Evolutionary conservation across 108 stramenopile species (phyloP).

Genomic region (Cyclotella kingstonii): DNA sequence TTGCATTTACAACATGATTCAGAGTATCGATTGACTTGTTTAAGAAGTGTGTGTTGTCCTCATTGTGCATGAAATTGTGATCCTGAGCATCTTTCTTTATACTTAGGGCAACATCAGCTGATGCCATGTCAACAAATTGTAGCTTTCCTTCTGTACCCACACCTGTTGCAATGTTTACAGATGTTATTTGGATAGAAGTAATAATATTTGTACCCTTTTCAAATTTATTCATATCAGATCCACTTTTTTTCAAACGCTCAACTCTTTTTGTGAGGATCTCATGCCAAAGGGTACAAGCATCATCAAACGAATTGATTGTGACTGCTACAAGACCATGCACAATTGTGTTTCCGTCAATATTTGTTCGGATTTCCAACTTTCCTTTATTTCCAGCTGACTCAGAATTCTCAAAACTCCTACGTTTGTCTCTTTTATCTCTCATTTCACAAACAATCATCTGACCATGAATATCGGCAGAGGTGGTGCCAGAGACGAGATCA

Average conservation of each 20-base stretch:
- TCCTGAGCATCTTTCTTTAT: constrained; percentile 14
- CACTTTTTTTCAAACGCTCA: constrained; percentile 50
- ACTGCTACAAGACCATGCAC: constrained; percentile 74
- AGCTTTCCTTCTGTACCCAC: constrained; percentile 64
- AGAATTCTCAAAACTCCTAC: constrained; percentile 14
- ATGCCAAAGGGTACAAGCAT: constrained; percentile 58
- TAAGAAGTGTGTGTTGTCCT: constrained; percentile 51
- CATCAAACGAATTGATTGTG: constrained; percentile 57
- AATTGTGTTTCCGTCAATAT: constrained; percentile 81
- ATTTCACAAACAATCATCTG: constrained; percentile 41
- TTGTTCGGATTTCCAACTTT: constrained; percentile 80
- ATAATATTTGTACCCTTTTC: constrained; percentile 58
- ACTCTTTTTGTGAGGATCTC: constrained; percentile 48
- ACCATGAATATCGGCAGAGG: constrained; percentile 61
- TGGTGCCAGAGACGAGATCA: constrained; percentile 72
- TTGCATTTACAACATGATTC: constrained; percentile 64
- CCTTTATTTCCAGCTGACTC: constrained; percentile 33
- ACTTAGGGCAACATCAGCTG: constrained; percentile 51
- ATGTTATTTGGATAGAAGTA: constrained; percentile 65
- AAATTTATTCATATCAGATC: constrained; percentile 33
- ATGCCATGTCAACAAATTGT: constrained; percentile 84
- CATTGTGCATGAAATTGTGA: constrained; percentile 11
- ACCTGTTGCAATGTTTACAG: constrained; percentile 75
- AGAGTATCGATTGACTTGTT: constrained; percentile 74
- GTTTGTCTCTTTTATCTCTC: constrained; percentile 16